Conservation (phyloP, 108 stramenopile species). For the Fragilaria crotonensis region DNA sequence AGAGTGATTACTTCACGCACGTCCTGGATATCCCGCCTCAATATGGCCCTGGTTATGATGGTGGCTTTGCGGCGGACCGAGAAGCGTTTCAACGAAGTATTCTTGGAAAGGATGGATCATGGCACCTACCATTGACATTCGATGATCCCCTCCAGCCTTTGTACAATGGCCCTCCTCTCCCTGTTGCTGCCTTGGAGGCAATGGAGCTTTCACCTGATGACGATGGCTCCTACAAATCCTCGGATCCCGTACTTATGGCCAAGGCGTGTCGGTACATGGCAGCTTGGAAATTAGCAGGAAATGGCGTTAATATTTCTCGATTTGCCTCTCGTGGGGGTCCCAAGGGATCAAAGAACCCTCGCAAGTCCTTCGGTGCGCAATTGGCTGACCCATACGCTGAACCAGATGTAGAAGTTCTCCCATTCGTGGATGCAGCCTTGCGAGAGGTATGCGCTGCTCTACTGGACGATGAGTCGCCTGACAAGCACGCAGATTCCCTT, state of each 20-base stretch:
- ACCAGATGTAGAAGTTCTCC: constrained; percentile 36
- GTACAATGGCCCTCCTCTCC: constrained; percentile 68
- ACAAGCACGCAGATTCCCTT: constrained; percentile 25
- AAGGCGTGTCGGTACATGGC: constrained; percentile 68
- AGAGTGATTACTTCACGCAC: constrained; percentile 66
- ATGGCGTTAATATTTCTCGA: constrained; percentile 37
- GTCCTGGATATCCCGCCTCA: constrained; percentile 43
- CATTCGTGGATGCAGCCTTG: constrained; percentile 50
- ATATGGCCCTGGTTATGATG: constrained; percentile 63
- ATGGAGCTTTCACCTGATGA: constrained; percentile 40
- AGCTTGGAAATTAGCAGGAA: constrained; percentile 71
- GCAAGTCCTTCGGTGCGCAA: constrained; percentile 73
- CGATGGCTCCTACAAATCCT: constrained; percentile 56
- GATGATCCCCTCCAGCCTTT: constrained; percentile 77
- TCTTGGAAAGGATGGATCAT: constrained; percentile 46
- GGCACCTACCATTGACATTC: constrained; percentile 56
- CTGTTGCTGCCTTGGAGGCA: constrained; percentile 55
- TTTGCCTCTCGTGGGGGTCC: constrained; percentile 79
- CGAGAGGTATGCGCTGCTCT: constrained; percentile 48
- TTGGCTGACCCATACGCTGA: constrained; percentile 78
- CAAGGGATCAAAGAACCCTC: constrained; percentile 59
- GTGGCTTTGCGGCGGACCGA: constrained; percentile 63
- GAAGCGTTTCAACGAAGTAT: constrained; percentile 36
- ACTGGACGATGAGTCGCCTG: constrained; percentile 27
- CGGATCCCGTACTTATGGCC: constrained; percentile 41